Conservation (phyloP, 192 early-diverging fungal genomes). For the Dissophora ornata region DNA sequence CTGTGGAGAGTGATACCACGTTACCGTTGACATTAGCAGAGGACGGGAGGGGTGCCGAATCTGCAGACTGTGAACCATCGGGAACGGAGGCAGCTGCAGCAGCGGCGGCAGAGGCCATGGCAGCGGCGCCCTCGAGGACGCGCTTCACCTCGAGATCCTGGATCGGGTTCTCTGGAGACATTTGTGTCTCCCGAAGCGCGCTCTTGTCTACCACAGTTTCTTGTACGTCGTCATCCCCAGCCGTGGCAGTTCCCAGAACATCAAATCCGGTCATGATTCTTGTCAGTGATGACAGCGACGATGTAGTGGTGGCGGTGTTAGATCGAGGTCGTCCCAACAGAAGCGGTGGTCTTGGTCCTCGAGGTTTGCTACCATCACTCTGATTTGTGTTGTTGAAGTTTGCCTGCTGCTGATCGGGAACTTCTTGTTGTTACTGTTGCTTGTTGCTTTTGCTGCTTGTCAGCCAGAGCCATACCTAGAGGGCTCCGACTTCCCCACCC, state of each 20-base stretch:
- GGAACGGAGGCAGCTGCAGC: slow-evolving; percentile 1
- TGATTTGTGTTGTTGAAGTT: slow-evolving; percentile 32
- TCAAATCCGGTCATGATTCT: slow-evolving; percentile 36
- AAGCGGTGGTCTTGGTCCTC: slow-evolving; percentile 48
- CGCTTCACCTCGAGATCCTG: slow-evolving; percentile 52
- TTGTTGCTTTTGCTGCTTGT: slow-evolving; percentile 13
- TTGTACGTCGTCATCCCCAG: background rate
- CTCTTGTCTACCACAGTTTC: slow-evolving; percentile 3
- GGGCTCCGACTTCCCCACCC: slow-evolving; percentile 17
- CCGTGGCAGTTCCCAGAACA: background rate
- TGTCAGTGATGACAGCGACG: slow-evolving; percentile 15
- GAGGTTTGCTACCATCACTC: slow-evolving; percentile 36
- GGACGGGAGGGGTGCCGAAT: slow-evolving; percentile 33
- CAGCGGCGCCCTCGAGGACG: slow-evolving; percentile 46
- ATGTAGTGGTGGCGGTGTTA: too few relatives aligned
- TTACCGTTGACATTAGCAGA: background rate
- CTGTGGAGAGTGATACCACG: background rate
- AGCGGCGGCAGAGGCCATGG: slow-evolving; percentile 5
- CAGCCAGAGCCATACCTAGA: slow-evolving; percentile 1
- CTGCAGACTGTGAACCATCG: slow-evolving; percentile 4
- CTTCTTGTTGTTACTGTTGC: slow-evolving; percentile 8
- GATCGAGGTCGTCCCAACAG: slow-evolving; percentile 42
- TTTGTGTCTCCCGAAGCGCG: slow-evolving; percentile 11
- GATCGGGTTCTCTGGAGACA: slow-evolving; percentile 46
- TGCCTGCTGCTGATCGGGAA: slow-evolving; percentile 22